Evolutionary conservation across 805 yeast species (phyloP).

Genomic region (Saccharomyces kudriavzevii): DNA sequence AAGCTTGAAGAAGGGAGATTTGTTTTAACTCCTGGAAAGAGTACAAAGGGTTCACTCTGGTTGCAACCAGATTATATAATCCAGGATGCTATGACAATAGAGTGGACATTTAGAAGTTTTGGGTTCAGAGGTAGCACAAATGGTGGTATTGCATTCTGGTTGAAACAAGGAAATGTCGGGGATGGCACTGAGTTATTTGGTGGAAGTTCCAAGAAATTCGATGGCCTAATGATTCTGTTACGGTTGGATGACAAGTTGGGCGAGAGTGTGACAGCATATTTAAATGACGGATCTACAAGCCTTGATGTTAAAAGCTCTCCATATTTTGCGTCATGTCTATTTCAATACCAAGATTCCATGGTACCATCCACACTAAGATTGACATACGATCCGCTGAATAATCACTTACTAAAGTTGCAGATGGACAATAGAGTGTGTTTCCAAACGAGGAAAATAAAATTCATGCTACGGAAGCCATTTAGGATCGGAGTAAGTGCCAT

Average conservation of each 20-base stretch:
- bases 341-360: constrained; percentile 55
- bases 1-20: constrained; percentile 45
- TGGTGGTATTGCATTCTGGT: constrained; percentile 55
- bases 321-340: constrained; percentile 48
- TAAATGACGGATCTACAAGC: constrained; percentile 48
- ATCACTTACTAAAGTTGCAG: constrained; percentile 49
- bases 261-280: constrained; percentile 47
- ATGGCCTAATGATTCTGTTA: constrained; percentile 56
- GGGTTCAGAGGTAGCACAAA: constrained; percentile 42
- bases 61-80: constrained; percentile 26
- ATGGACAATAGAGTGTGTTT: constrained; percentile 65
- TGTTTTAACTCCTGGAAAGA: constrained; percentile 39
- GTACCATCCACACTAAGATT: constrained; percentile 66
- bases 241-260: constrained; percentile 43
- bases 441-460: constrained; percentile 47
- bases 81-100: constrained; percentile 45
- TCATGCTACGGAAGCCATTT: constrained; percentile 36
- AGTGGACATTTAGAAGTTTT: constrained; percentile 53
- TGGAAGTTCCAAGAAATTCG: constrained; percentile 51
- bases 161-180: constrained; percentile 30
- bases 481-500: constrained; percentile 49
- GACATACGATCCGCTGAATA: constrained; percentile 41
- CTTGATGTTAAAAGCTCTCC: constrained; percentile 21
- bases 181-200: constrained; percentile 28
- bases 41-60: constrained; percentile 42